Percentiles rank a stretch among this genome's conserved stretches.
Conservation (phyloP, 257 asterid genomes). For the Knoxia roxburghii region DNA sequence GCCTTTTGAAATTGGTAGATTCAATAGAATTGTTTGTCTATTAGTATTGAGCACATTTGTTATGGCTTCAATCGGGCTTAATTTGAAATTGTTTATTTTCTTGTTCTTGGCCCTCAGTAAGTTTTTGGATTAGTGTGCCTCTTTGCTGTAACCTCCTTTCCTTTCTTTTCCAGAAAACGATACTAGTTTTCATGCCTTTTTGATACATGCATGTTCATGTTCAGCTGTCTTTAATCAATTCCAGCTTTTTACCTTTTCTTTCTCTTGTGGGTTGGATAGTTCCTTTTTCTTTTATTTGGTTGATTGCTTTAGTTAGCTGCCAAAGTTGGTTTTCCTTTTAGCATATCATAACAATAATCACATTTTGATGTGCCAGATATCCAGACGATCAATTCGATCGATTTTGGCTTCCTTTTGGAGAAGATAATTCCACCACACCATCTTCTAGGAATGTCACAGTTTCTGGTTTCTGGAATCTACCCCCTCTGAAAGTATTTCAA, state of each 20-base stretch:
- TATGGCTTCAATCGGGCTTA: background rate
- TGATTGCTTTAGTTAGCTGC: background rate
- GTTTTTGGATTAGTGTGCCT: conserved; percentile 1
- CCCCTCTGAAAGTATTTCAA: conserved; percentile 65
- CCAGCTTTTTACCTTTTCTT: background rate
- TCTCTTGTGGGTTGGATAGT: background rate
- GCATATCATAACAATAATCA: background rate
- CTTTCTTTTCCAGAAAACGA: background rate
- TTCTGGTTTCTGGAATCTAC: conserved; percentile 90
- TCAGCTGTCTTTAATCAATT: background rate
- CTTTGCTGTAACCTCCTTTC: background rate
- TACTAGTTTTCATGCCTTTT: background rate
- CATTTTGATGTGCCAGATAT: conserved; percentile 42
- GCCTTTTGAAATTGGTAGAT: background rate
- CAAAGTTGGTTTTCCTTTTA: background rate
- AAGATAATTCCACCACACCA: conserved; percentile 33
- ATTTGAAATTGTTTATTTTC: background rate
- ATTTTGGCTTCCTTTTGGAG: conserved; percentile 72
- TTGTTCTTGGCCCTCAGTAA: background rate
- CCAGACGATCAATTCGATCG: conserved; percentile 90
- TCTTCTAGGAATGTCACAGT: conserved; percentile 36
- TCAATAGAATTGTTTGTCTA: background rate
- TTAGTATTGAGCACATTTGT: background rate
- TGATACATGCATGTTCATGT: background rate
- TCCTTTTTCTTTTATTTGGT: background rate